Percentiles rank a stretch among this genome's conserved stretches.
These are phyloP conservation scores for Pulicaria dysenterica DNA, from an alignment of 129 eudicot genomes.

Conservation along the genomic window DNA sequence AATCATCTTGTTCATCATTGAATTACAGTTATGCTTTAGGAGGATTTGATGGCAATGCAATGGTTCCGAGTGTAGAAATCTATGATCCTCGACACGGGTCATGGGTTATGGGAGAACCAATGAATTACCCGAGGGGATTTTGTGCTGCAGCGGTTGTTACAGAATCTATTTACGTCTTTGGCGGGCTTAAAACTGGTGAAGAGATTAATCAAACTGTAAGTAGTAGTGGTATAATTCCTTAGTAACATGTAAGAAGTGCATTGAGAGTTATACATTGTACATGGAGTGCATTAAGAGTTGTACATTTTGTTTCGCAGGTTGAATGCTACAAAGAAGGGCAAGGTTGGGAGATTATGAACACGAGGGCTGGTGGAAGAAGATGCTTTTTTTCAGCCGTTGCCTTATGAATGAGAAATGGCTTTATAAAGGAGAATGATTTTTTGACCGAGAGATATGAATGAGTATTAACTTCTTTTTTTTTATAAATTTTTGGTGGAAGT, in stretches of 20 bases:
- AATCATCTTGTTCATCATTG: not conserved
- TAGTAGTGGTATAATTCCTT: no score
- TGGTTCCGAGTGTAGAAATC: conserved; percentile 57
- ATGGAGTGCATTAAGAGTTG: not conserved
- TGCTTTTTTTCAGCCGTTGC: conserved; percentile 70
- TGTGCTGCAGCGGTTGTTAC: conserved; percentile 55
- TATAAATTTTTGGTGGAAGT: no score
- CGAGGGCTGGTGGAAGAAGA: conserved; percentile 49
- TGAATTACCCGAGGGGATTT: conserved; percentile 67
- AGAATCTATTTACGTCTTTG: conserved; percentile 56
- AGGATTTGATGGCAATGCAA: conserved; percentile 65
- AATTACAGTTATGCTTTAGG: conserved; percentile 65
- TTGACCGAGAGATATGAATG: no score
- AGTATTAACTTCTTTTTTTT: no score
- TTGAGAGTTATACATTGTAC: no score
- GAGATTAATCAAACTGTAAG: conserved; percentile 51
- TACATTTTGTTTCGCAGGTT: conserved; percentile 41
- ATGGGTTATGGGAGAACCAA: conserved; percentile 65
- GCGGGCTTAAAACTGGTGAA: conserved; percentile 50
- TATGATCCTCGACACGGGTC: conserved; percentile 69
- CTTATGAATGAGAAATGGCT: not conserved
- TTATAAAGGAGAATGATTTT: no score
- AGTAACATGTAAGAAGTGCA: not conserved
- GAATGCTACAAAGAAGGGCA: conserved; percentile 70
- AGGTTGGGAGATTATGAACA: conserved; percentile 60